These are phyloP conservation scores for Euphorbia schlechtendalii DNA, from an alignment of 441 rosid genomes.

Conservation along the genomic window DNA sequence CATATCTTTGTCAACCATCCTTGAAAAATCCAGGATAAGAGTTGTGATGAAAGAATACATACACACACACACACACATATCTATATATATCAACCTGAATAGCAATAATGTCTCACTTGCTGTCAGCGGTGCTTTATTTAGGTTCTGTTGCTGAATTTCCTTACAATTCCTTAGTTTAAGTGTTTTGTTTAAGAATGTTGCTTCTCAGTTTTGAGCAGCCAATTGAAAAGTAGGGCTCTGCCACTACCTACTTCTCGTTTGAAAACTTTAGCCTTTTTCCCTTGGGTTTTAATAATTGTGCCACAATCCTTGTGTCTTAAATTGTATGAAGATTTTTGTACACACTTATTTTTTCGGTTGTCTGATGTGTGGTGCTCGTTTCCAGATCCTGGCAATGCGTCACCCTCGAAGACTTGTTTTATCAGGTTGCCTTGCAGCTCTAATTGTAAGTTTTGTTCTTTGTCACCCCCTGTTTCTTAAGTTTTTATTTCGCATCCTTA, in stretches of 20 bases:
- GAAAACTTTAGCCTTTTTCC: not conserved
- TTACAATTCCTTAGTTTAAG: not conserved
- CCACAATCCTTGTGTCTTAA: not conserved
- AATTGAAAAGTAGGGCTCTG: not conserved
- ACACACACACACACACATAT: too few relatives aligned
- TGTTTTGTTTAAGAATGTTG: not conserved
- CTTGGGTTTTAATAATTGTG: not conserved
- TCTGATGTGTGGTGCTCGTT: constrained; percentile 18
- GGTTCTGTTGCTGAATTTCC: not conserved
- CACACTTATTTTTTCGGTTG: not conserved
- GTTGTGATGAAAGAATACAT: too few relatives aligned
- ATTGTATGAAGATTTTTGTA: not conserved
- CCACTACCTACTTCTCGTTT: not conserved
- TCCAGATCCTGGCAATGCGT: constrained; percentile 91
- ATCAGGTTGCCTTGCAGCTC: constrained; percentile 68
- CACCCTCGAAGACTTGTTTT: constrained; percentile 88
- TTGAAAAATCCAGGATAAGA: too few relatives aligned
- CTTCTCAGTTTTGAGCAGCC: too few relatives aligned
- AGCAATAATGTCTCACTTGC: not conserved
- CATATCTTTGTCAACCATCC: not conserved
- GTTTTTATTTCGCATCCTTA: constrained; percentile 2
- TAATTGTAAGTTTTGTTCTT: constrained; percentile 45
- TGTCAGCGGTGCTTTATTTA: not conserved
- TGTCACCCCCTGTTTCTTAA: not conserved
- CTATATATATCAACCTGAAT: too few relatives aligned